Evolutionary conservation across 176 grass and related monocot genomes (phyloP).

Genomic region (Triticum dicoccoides): DNA sequence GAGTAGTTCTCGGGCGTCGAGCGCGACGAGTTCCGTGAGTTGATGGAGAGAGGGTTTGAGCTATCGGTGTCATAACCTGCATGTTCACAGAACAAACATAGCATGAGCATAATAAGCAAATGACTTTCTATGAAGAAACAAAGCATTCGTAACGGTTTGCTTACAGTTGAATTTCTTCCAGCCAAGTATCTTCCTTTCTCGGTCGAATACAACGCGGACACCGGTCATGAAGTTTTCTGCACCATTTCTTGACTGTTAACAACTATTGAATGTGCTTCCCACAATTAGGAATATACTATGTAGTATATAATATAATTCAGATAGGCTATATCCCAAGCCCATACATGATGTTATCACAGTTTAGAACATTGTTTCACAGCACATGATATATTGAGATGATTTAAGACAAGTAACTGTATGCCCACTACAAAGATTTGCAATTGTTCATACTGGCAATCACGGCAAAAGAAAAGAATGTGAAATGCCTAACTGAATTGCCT

Average conservation of each 20-base stretch:
- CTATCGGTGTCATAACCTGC: slow-evolving; percentile 63
- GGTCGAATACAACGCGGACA: slow-evolving; percentile 69
- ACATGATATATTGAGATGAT: not conserved
- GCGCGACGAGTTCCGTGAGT: slow-evolving; percentile 46
- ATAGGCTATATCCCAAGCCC: not conserved
- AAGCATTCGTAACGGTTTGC: not conserved
- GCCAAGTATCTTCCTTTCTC: slow-evolving; percentile 69
- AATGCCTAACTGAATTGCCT: not conserved
- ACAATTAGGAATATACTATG: too few species aligned
- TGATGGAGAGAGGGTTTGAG: slow-evolving; percentile 53
- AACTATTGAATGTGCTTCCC: too few species aligned
- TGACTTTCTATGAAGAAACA: not conserved
- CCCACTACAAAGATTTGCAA: not conserved
- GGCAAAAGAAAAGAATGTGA: not conserved
- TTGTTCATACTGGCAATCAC: not conserved
- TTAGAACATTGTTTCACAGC: not conserved
- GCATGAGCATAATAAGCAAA: not conserved
- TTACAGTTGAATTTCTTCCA: slow-evolving; percentile 89
- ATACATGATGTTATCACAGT: too few species aligned
- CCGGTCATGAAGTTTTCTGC: slow-evolving; percentile 94
- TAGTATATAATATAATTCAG: not conserved
- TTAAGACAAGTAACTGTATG: not conserved
- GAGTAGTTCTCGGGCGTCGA: slow-evolving; percentile 45
- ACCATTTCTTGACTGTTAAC: not conserved
- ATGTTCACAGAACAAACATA: not conserved